A percentile compares a stretch with the other conserved stretches of the same genome.
These are phyloP conservation scores for Arachis monticola DNA, from an alignment of 331 rosid species.

Conservation along the genomic window DNA sequence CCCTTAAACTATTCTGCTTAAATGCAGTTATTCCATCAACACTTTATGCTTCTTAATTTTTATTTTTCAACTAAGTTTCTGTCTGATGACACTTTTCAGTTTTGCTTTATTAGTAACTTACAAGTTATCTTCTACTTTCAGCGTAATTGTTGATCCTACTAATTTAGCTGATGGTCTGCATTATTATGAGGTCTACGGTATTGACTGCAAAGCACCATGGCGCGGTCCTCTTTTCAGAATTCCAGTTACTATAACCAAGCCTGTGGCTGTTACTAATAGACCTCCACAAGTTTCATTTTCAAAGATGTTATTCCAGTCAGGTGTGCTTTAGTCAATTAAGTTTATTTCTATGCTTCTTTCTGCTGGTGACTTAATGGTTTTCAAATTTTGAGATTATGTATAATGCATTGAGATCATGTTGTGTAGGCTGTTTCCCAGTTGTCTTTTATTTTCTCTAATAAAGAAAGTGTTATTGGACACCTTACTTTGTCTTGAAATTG, in stretches of 20 bases:
- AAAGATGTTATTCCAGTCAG: constrained; percentile 79
- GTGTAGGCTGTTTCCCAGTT: constrained; percentile 30
- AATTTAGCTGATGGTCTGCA: constrained; percentile 81
- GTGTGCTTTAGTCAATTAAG: constrained; percentile 47
- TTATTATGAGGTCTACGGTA: constrained; percentile 82
- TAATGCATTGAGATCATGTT: constrained; percentile 15
- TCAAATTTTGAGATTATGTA: constrained; percentile 33
- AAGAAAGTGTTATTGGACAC: constrained; percentile 29
- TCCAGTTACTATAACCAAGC: constrained; percentile 89
- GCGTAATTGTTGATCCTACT: constrained; percentile 85
- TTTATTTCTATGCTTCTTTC: constrained; percentile 35
- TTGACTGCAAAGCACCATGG: constrained; percentile 98
- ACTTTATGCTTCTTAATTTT: constrained; percentile 2
- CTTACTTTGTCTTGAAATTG: background rate
- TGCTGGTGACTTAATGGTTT: constrained; percentile 27
- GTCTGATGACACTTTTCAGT: constrained; percentile 19
- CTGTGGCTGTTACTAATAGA: constrained; percentile 60
- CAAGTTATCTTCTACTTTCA: constrained; percentile 54
- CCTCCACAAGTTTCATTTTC: constrained; percentile 74
- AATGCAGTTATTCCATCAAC: constrained; percentile 5
- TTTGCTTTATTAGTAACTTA: constrained; percentile 28
- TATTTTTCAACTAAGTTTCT: constrained; percentile 29
- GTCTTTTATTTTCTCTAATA: constrained; percentile 16
- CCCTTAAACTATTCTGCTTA: constrained; percentile 19
- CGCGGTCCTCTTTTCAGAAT: constrained; percentile 95